Evolutionary conservation across 1,284 basidiomycete genomes (phyloP).

Genomic region (Apiotrichum laibachii): DNA sequence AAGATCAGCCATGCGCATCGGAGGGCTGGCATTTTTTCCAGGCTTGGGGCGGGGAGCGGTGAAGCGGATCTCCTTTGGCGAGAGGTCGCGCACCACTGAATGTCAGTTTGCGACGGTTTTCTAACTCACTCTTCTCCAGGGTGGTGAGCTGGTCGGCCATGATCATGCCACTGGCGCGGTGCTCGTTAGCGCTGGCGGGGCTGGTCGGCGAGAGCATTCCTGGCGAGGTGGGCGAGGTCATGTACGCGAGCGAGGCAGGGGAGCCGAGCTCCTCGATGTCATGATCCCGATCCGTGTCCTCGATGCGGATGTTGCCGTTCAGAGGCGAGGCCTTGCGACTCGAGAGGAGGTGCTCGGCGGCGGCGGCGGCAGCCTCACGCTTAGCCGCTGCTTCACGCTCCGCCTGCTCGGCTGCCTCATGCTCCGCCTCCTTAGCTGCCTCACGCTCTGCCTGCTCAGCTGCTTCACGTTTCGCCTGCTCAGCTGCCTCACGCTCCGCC

Average conservation of each 20-base stretch:
- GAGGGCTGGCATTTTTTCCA: neutral
- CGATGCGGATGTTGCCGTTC: neutral
- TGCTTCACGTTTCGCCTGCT: too few relatives aligned
- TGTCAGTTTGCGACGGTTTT: neutral
- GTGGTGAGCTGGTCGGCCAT: constrained; percentile 49
- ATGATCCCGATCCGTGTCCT: too few relatives aligned
- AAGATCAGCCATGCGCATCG: constrained; percentile 1
- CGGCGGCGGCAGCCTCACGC: neutral
- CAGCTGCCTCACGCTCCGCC: too few relatives aligned
- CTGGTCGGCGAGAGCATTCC: neutral
- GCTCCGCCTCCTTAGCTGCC: neutral
- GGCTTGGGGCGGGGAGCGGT: constrained; percentile 13
- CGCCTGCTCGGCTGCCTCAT: neutral
- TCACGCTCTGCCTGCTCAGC: too few relatives aligned
- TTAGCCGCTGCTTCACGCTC: neutral
- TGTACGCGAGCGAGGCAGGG: neutral
- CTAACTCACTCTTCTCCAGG: constrained; percentile 36
- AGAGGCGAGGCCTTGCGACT: neutral
- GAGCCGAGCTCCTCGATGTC: constrained; percentile 22
- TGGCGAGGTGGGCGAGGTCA: neutral
- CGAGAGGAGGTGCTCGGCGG: neutral
- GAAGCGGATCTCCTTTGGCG: constrained; percentile 45
- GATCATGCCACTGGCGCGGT: constrained; percentile 46
- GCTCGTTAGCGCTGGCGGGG: constrained; percentile 21
- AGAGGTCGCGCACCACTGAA: constrained; percentile 46